Conservation (phyloP, 495 filamentous ascomycete species). For the Hypoxylon intermedium region DNA sequence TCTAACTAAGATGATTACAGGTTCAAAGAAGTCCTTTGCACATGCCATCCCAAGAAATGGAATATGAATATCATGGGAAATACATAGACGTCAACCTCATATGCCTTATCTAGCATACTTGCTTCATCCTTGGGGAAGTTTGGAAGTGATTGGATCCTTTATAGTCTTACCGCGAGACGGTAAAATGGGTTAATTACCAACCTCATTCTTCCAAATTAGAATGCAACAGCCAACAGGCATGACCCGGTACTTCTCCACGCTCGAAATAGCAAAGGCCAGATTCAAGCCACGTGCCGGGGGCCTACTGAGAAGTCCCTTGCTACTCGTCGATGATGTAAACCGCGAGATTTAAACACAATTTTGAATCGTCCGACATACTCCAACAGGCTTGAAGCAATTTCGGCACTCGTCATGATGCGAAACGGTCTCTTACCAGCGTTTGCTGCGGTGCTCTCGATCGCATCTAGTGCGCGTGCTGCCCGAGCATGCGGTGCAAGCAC, state of each 20-base stretch:
- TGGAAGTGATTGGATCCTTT: constrained; percentile 2
- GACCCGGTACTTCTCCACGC: constrained; percentile 21
- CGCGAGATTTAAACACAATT: constrained; percentile 1
- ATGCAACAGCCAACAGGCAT: constrained; percentile 16
- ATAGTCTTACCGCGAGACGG: constrained; percentile 6
- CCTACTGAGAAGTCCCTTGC: background rate
- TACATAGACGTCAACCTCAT: no score
- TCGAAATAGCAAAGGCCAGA: constrained; percentile 26
- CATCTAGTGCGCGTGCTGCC: constrained; percentile 23
- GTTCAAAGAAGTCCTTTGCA: no score
- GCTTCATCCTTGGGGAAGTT: background rate
- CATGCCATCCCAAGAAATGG: no score
- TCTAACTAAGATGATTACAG: no score
- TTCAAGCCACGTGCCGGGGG: background rate
- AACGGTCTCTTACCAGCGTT: constrained; percentile 10
- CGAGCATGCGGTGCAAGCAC: constrained; percentile 39
- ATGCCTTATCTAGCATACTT: background rate
- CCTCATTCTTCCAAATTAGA: constrained; percentile 23
- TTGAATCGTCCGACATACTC: background rate
- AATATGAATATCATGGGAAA: no score
- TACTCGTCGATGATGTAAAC: background rate
- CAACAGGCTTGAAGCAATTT: background rate
- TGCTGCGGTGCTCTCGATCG: constrained; percentile 23
- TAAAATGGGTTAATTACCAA: constrained; percentile 25
- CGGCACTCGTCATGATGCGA: constrained; percentile 18